These are phyloP conservation scores for Citrus australasica DNA, from an alignment of 345 rosid species.

Conservation along the genomic window DNA sequence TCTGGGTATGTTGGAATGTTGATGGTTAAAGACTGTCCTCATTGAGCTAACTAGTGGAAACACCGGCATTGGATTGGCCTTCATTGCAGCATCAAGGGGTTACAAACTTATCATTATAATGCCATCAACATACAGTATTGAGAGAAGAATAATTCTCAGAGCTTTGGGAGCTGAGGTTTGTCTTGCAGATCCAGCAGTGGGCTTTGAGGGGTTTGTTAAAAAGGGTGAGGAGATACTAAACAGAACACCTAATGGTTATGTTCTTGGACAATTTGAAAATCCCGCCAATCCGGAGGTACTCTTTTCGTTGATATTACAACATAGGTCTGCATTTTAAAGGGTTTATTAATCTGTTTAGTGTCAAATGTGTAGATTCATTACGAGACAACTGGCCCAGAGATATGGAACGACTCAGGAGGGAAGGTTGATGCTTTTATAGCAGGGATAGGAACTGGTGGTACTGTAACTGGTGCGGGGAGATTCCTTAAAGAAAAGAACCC, in stretches of 20 bases:
- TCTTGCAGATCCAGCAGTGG: slow-evolving; percentile 46
- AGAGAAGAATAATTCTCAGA: slow-evolving; percentile 56
- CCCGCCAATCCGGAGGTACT: slow-evolving; percentile 71
- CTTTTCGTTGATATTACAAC: not conserved
- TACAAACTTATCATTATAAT: slow-evolving; percentile 55
- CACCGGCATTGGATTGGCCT: slow-evolving; percentile 77
- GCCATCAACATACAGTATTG: slow-evolving; percentile 56
- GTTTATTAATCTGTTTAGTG: not conserved
- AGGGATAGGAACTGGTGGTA: slow-evolving; percentile 70
- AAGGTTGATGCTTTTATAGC: slow-evolving; percentile 49
- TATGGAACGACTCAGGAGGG: slow-evolving; percentile 61
- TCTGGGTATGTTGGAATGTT: not conserved
- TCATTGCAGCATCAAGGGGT: slow-evolving; percentile 60
- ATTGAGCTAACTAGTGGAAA: slow-evolving; percentile 70
- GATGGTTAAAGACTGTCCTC: slow-evolving; percentile 36
- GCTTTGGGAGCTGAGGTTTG: slow-evolving; percentile 75
- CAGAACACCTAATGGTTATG: slow-evolving; percentile 51
- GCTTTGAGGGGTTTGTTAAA: slow-evolving; percentile 33
- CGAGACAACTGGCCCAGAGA: slow-evolving; percentile 69
- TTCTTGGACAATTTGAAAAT: slow-evolving; percentile 47
- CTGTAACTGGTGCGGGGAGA: slow-evolving; percentile 48
- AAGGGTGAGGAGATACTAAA: slow-evolving; percentile 53
- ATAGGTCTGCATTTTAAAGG: not conserved
- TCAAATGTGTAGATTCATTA: slow-evolving; percentile 55
- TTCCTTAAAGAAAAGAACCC: slow-evolving; percentile 42